Evolutionary conservation across 1,284 basidiomycete species (phyloP), one percentile per base, ranked within the genome.

Genomic region (Irpex lacteus): DNA sequence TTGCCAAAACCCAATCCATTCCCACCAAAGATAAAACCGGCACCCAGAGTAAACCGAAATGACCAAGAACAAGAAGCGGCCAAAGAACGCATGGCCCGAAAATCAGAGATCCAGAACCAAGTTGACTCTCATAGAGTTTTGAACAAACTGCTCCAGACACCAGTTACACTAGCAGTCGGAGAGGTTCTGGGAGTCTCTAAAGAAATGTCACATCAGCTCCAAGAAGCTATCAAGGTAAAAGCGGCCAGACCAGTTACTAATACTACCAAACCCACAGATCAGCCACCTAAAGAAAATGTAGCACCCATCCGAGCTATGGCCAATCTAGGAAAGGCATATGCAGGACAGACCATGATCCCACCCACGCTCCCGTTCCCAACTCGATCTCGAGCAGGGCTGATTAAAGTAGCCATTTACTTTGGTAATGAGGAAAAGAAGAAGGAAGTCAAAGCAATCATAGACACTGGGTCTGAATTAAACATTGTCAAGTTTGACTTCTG

Each of bases 391-490:
- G 57, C 49, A 6, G 47, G 49, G n/a, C 52, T 63, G 2, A 63
- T 63, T 19, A 19, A 32, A 8, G 3, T 60, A 15, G 32, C 18
- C n/a, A 15, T 63, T 4, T 57, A 63, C 38, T 36, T 37, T 26
- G 34, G 60, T 15, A 57, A 59, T 15, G 21, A 21, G 21, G 21
- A 21, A 3, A 21, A 21, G 21, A 21, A 21, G 21, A 13, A 40
- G 38, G 15, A 18, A 11, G 40, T 55, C 40, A n/a, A n/a, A 1
- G 58, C 58, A 21, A 63, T 63, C 2, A 52, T 63, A 13, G 62
- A 63, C 49, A 63, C 62, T 1, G 62, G 62, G 26, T 60, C 58
- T 7, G 57, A 63, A 59, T 49, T 63, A 4, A 63, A 59, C 44
- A 64, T 60, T 54, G 59, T 40, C 21, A 53, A 49, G 19, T 15